These are phyloP conservation scores for Coemansia sp. DNA, from an alignment of 192 early-diverging fungal species.

Conservation along the genomic window DNA sequence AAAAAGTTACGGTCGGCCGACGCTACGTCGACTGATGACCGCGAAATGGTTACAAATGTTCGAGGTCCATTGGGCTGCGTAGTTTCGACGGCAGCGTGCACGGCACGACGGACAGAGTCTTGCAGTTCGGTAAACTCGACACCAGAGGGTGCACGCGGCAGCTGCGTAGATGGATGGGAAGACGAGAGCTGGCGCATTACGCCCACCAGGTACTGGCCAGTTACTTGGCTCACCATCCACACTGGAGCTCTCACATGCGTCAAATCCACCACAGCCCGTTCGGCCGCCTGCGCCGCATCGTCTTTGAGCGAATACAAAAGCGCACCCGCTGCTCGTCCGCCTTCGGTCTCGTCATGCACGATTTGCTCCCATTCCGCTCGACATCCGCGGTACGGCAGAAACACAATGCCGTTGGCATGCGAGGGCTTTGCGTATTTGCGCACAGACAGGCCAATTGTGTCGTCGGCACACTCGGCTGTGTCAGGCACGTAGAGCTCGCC, in stretches of 20 bases:
- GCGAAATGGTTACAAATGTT: slow-evolving; percentile 32
- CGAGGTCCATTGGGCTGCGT: not conserved
- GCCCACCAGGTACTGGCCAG: slow-evolving; percentile 27
- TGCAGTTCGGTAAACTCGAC: slow-evolving; percentile 21
- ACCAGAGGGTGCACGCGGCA: slow-evolving; percentile 19
- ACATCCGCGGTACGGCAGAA: slow-evolving; percentile 42
- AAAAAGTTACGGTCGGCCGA: slow-evolving; percentile 49
- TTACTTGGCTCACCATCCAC: slow-evolving; percentile 44
- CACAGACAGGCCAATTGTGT: slow-evolving; percentile 8
- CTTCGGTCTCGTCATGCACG: slow-evolving; percentile 22
- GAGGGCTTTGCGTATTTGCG: slow-evolving; percentile 6
- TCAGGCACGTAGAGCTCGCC: slow-evolving; percentile 46
- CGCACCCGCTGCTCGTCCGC: slow-evolving; percentile 25
- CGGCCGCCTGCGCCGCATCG: slow-evolving; percentile 47
- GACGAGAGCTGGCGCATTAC: slow-evolving; percentile 14
- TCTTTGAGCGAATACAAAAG: slow-evolving; percentile 46
- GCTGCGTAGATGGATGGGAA: not conserved
- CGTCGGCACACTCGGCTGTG: slow-evolving; percentile 25
- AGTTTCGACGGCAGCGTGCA: not conserved
- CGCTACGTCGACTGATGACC: slow-evolving; percentile 36
- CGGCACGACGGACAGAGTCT: slow-evolving; percentile 11
- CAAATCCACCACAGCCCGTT: slow-evolving; percentile 18
- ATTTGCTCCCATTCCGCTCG: slow-evolving; percentile 34
- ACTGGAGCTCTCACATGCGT: slow-evolving; percentile 29
- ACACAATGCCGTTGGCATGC: slow-evolving; percentile 32